These are phyloP conservation scores for Beauveria australis DNA, from an alignment of 2,329 filamentous ascomycete species.

Conservation along the genomic window DNA sequence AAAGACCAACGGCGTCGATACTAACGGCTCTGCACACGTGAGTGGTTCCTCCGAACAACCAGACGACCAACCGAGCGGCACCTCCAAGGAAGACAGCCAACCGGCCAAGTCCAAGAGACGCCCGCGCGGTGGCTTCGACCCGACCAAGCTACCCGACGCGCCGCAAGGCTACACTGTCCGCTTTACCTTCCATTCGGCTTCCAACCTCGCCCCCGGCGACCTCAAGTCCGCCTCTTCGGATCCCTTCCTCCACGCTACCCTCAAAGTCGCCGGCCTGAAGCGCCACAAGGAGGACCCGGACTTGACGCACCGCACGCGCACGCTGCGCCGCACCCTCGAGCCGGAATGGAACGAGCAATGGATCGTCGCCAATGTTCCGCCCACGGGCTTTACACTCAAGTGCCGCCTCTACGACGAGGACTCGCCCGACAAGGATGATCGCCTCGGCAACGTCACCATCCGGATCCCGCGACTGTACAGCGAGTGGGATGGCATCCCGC, in stretches of 20 bases:
- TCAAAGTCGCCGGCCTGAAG: constrained; percentile 60
- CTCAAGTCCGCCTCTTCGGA: constrained; percentile 71
- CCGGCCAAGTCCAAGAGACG: background rate
- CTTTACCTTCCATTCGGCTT: constrained; percentile 74
- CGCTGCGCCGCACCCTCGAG: constrained; percentile 61
- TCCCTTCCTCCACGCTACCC: constrained; percentile 71
- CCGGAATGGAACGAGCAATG: constrained; percentile 80
- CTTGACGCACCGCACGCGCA: constrained; percentile 66
- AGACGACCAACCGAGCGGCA: background rate
- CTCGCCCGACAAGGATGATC: constrained; percentile 74
- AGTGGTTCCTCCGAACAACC: background rate
- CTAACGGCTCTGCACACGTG: background rate
- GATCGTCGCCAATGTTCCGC: constrained; percentile 80
- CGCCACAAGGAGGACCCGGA: constrained; percentile 81
- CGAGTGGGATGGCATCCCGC: constrained; percentile 59
- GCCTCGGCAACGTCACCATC: constrained; percentile 78
- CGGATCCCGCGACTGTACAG: constrained; percentile 51
- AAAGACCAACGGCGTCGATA: background rate
- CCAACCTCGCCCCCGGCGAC: constrained; percentile 76
- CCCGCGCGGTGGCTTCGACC: constrained; percentile 72
- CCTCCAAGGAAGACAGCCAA: constrained; percentile 2
- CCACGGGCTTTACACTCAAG: constrained; percentile 74
- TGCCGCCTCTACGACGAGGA: constrained; percentile 88
- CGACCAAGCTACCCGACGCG: constrained; percentile 65
- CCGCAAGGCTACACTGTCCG: constrained; percentile 76